phyloP scores from a whole-genome alignment of 2,329 filamentous ascomycete genomes.

The Hypoxylon sp. region DNA sequence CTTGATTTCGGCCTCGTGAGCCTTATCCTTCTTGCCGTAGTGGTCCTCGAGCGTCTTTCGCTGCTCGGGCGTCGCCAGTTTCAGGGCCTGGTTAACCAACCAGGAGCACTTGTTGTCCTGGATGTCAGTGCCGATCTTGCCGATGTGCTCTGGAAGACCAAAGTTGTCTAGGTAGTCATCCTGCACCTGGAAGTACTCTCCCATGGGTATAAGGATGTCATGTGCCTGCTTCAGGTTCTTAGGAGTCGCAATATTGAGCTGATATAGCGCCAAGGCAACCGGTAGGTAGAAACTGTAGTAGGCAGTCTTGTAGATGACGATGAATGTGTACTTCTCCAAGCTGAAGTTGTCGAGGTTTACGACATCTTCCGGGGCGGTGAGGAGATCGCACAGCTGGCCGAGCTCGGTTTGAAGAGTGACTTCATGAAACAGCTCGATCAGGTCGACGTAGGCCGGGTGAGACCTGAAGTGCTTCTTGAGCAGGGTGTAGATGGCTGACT shows the following conservation, averaged over 20 bases:
- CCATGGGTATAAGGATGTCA: conserved; percentile 93
- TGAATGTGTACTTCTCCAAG: conserved; percentile 94
- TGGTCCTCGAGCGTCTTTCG: conserved; percentile 86
- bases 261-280: conserved; percentile 87
- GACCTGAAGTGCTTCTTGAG: conserved; percentile 93
- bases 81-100: conserved; percentile 94
- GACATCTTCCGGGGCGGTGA: conserved; percentile 93
- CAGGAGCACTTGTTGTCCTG: conserved; percentile 99
- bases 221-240: conserved; percentile 89
- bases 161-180: conserved; percentile 99
- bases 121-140: conserved; percentile 99
- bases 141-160: conserved; percentile 88
- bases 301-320: conserved; percentile 99
- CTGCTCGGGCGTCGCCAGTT: conserved; percentile 82
- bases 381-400: conserved; percentile 91
- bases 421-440: conserved; percentile 97
- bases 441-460: conserved; percentile 87
- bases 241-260: conserved; percentile 82
- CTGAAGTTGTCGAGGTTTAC: conserved; percentile 96
- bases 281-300: conserved; percentile 99
- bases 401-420: conserved; percentile 92
- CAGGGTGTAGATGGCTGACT: conserved; percentile 86
- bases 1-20: conserved; percentile 86
- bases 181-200: conserved; percentile 99
- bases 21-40: conserved; percentile 90